phyloP scores from a whole-genome alignment of 805 yeast species.

The Zygoascus biomembranicola region DNA sequence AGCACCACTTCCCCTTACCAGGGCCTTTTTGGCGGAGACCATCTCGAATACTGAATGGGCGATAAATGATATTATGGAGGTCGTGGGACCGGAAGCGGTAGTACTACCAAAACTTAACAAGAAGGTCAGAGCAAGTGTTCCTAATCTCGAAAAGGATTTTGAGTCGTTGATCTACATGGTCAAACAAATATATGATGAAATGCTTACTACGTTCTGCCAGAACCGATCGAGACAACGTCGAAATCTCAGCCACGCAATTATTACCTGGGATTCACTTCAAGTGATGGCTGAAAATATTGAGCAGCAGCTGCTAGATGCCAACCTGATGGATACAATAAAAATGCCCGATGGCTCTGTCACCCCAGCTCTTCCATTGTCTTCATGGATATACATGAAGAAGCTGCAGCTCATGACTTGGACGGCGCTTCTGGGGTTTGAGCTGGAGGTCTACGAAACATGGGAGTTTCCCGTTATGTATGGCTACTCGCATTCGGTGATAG shows the following conservation, averaged over 20 bases:
- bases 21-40: conserved; percentile 20
- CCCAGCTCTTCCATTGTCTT: conserved; percentile 57
- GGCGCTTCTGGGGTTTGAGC: conserved; percentile 65
- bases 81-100: conserved; percentile 28
- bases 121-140: conserved; percentile 18
- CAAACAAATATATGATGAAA: conserved; percentile 35
- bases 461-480: conserved; percentile 64
- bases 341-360: conserved; percentile 16
- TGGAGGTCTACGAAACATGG: conserved; percentile 62
- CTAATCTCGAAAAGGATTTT: conserved; percentile 23
- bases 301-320: conserved; percentile 26
- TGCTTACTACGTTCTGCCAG: conserved; percentile 41
- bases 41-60: conserved; percentile 21
- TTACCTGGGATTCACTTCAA: conserved; percentile 73
- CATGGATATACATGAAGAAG: conserved; percentile 62
- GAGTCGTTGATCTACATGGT: conserved; percentile 17
- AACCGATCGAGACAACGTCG: conserved; percentile 83
- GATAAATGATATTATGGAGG: conserved; percentile 34
- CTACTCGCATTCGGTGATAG: conserved; percentile 48
- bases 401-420: conserved; percentile 63
- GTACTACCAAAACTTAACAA: conserved; percentile 11
- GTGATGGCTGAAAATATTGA: conserved; percentile 65
- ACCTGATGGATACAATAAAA: neutral
- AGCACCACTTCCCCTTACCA: conserved; percentile 19
- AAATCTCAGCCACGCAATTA: conserved; percentile 46